Percentiles rank a stretch among this genome's conserved stretches.
phyloP scores from a whole-genome alignment of 495 filamentous ascomycete genomes.

The Penicillium canariense region DNA sequence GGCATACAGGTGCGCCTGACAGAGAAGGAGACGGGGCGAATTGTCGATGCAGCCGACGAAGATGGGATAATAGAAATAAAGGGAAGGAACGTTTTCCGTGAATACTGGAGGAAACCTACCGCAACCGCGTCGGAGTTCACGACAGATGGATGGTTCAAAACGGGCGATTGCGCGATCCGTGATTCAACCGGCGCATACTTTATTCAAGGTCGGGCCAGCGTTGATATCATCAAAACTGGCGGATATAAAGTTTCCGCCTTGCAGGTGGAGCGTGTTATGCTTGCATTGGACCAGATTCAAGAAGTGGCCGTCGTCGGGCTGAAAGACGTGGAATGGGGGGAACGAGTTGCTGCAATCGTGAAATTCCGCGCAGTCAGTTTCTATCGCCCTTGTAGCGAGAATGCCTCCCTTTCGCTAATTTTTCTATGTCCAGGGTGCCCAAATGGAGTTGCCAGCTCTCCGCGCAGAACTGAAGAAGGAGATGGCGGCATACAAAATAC shows the following conservation, averaged over 20 bases:
- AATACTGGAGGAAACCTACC: constrained; percentile 45
- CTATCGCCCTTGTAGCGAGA: not conserved
- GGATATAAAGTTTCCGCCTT: constrained; percentile 48
- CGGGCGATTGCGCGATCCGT: constrained; percentile 44
- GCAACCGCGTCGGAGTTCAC: constrained; percentile 45
- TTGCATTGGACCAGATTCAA: constrained; percentile 34
- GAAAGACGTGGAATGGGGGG: constrained; percentile 45
- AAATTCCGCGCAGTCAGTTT: constrained; percentile 41
- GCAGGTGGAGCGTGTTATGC: constrained; percentile 46
- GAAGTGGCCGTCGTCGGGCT: constrained; percentile 46
- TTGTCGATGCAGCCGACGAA: constrained; percentile 32
- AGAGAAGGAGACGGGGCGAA: constrained; percentile 37
- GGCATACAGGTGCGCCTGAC: constrained; percentile 43
- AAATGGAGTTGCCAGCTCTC: constrained; percentile 35
- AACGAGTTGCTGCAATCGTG: constrained; percentile 44
- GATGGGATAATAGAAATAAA: constrained; percentile 49
- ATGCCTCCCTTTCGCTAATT: not conserved
- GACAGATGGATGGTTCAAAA: constrained; percentile 48
- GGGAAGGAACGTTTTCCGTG: constrained; percentile 43
- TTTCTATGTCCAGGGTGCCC: constrained; percentile 1
- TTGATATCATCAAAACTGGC: constrained; percentile 48
- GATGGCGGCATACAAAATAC: constrained; percentile 50
- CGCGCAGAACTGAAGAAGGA: constrained; percentile 40
- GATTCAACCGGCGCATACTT: constrained; percentile 41
- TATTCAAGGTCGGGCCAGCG: constrained; percentile 46